Base-by-base conservation (phyloP, 345 rosid species). In the Eucalyptus tenuipes region DNA sequence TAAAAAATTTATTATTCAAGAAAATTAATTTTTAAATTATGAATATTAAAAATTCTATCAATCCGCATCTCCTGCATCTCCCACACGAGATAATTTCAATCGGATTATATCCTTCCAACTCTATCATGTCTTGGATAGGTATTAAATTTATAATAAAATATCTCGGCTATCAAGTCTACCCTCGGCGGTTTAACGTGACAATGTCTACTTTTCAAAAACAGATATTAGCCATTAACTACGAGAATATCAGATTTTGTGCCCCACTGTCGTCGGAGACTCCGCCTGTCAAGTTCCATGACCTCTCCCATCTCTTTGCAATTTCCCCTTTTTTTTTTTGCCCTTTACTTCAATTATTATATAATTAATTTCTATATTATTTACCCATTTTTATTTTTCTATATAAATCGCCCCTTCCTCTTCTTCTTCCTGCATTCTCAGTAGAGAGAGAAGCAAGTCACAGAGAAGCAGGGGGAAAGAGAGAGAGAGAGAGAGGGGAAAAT, bases 401-500 rank as follows among this genome's bases (percentile, higher is more conserved):
- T 10, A 55, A 55, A 55, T 55, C 29, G 3, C 13, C 29, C 29
- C 61, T 24, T 24, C 61, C 61, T 18, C 66, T 5, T 87, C 27
- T 33, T 45, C 87, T 29, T 4, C 33, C 37, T 40, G 31, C 17
- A 71, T 13, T 2, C 16, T 42, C 40, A 45, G 17, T 18, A 7
- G 22, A 66, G 42, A 85, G 87, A 61, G 27, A 42, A 16, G 82
- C 13, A 18, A 71, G 84, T 75, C 5, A 11, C 47, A 75, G 47
- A 71, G 44, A 33, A 40, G 44, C 47, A 75, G 84, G 44, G 84
- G 24, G 47, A 20, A 44, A 40, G 27, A 79, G 87, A 53, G 53
- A 75, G 40, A 15, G 68, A n/a, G 75, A 66, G 40, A n/a, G 90
- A 94, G 95, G 92, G 90, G 86, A 53, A 71, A 53, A 89, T 87